phyloP scores from a whole-genome alignment of 2,329 filamentous ascomycete species.

The Fusarium mundagurra region DNA sequence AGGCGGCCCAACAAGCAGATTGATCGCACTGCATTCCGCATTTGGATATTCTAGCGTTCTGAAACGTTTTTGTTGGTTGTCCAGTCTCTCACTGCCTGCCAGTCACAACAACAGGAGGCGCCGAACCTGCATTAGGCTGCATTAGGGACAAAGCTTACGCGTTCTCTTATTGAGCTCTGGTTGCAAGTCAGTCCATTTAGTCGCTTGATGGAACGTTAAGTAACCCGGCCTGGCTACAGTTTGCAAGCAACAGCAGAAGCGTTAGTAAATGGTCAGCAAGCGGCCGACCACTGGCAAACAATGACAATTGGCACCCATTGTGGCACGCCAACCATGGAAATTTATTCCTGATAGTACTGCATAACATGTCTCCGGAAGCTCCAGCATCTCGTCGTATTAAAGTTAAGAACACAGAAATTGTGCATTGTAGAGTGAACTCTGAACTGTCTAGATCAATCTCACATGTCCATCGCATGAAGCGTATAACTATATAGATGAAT shows the following conservation, averaged over 20 bases:
- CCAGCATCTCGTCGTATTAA: neutral
- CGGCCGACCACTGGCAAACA: neutral
- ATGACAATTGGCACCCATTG: neutral
- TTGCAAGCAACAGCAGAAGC: neutral
- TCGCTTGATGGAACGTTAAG: neutral
- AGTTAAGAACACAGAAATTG: too few relatives aligned
- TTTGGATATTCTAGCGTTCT: too few relatives aligned
- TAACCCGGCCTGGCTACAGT: too few relatives aligned
- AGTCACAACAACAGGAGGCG: neutral
- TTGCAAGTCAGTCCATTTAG: neutral
- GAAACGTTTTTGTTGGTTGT: neutral
- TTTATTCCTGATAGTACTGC: too few relatives aligned
- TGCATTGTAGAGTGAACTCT: too few relatives aligned
- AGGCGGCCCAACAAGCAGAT: neutral
- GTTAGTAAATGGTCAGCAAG: neutral
- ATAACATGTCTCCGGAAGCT: neutral
- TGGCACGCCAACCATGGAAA: too few relatives aligned
- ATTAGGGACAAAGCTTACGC: too few relatives aligned
- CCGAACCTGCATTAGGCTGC: neutral
- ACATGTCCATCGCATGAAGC: neutral
- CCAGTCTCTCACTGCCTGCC: neutral
- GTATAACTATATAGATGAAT: too few relatives aligned
- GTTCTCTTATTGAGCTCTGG: neutral
- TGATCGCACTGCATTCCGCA: neutral
- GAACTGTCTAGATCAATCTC: too few relatives aligned